Percentiles rank a stretch among this genome's conserved stretches.
Conservation (phyloP, 1,284 basidiomycete species). For the Ustilago cynodontis region DNA sequence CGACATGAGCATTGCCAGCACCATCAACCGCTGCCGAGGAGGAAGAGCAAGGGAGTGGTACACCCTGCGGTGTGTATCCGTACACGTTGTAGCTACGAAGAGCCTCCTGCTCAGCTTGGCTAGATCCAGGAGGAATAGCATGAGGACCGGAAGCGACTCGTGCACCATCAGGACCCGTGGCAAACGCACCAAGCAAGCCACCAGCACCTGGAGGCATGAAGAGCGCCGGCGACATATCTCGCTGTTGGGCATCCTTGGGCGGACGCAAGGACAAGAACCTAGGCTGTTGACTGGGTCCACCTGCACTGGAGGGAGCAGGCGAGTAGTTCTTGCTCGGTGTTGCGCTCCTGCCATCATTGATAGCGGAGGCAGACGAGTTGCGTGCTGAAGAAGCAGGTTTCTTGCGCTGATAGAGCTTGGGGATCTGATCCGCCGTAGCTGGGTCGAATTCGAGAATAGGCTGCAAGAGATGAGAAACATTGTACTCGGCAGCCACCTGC, state of each 20-base stretch:
- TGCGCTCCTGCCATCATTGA: constrained; percentile 32
- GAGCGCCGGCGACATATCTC: constrained; percentile 43
- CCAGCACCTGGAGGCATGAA: constrained; percentile 55
- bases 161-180: constrained; percentile 5
- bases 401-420: constrained; percentile 55
- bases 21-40: constrained; percentile 6
- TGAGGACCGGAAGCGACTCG: constrained; percentile 17
- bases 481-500: constrained; percentile 66
- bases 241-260: constrained; percentile 45
- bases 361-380: constrained; percentile 55
- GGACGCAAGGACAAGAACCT: constrained; percentile 63
- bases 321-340: constrained; percentile 38
- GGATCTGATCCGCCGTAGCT: constrained; percentile 56
- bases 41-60: constrained; percentile 48
- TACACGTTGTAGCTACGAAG: constrained; percentile 56
- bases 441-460: constrained; percentile 69
- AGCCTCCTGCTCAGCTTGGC: constrained; percentile 50
- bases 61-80: constrained; percentile 62
- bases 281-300: constrained; percentile 58
- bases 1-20: neutral
- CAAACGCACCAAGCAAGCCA: constrained; percentile 43
- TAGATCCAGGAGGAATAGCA: constrained; percentile 62
- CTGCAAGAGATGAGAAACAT: constrained; percentile 66
- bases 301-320: constrained; percentile 36
- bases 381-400: constrained; percentile 48